Base-by-base conservation (phyloP, 352 stramenopile species). In the Phytopythium litorale region DNA sequence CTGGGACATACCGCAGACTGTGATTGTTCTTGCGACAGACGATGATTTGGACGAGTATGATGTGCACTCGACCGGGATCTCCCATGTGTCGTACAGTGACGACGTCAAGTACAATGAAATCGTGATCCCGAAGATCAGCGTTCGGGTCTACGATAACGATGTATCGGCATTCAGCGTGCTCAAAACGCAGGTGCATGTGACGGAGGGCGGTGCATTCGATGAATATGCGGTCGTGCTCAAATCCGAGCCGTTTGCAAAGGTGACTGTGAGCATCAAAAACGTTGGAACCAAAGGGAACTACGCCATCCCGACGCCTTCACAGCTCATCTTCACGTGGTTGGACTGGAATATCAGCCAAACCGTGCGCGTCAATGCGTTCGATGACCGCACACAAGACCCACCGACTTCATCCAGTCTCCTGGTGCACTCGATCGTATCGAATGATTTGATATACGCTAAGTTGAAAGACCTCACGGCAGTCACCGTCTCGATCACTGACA, bases 31-130 rank as follows among this genome's bases (percentile, higher is more conserved):
- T 7, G 84, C 81, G 16, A 93, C 84, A 0, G 72, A 89, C 40
- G 84, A 93, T 54, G 52, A 73, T 9, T 45, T 93, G 21, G 84
- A 93, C 49, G 84, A 93, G 52, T 81, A 72, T 43, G 80, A 93
- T 42, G 56, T 48, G 0, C 84, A 93, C 63, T 58, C 61, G 21
- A 91, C 80, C 0, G 84, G 81, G 7, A 88, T 93, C 13, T 91
- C 80, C 1, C 84, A 93, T 54, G 56, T 79, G 1, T 78, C 78
- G 45, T 89, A 85, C 62, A 91, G 80, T 45, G 66, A 70, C 28
- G 84, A 93, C 48, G 21, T 70, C 18, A 91, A 91, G 65, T 93
- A 91, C 60, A 69, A 93, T 37, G 58, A 70, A 15, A 80, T 84
- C 9, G 38, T 56, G 0, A 88, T 93, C 56, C 71, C 84, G 0